Conservation (phyloP, 2,329 filamentous ascomycete genomes). For the Verticillium albo-atrum region DNA sequence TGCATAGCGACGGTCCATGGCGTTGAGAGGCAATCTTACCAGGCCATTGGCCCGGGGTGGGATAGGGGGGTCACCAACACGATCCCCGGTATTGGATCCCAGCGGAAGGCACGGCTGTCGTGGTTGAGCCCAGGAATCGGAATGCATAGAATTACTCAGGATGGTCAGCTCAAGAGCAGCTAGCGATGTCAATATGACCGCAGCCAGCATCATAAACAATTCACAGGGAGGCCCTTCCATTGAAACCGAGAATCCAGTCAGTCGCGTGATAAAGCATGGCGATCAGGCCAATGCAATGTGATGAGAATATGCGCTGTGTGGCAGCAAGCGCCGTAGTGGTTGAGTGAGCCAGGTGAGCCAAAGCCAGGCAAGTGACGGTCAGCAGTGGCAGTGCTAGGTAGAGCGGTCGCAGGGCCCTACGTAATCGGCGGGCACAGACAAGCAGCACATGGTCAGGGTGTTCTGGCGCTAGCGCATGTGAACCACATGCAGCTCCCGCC, state of each 20-base stretch:
- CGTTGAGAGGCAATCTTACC: conserved; percentile 13
- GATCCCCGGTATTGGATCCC: background rate
- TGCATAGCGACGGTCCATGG: conserved; percentile 14
- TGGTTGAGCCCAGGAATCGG: background rate
- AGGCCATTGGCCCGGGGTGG: background rate
- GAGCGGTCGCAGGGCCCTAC: background rate
- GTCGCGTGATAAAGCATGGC: background rate
- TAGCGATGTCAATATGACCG: background rate
- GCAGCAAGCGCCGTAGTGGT: background rate
- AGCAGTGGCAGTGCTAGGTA: background rate
- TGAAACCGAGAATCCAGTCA: no score
- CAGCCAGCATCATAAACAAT: no score
- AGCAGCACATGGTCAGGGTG: background rate
- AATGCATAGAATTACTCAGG: background rate
- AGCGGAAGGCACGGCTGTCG: background rate
- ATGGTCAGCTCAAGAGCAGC: background rate
- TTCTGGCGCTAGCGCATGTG: background rate
- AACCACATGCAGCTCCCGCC: background rate
- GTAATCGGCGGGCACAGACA: background rate
- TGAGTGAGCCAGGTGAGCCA: no score
- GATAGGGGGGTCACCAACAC: background rate
- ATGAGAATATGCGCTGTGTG: background rate
- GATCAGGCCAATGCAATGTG: background rate
- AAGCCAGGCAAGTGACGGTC: no score
- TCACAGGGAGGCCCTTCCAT: no score